Conservation (phyloP, 495 filamentous ascomycete genomes). For the Friedmanniomyces simplex region DNA sequence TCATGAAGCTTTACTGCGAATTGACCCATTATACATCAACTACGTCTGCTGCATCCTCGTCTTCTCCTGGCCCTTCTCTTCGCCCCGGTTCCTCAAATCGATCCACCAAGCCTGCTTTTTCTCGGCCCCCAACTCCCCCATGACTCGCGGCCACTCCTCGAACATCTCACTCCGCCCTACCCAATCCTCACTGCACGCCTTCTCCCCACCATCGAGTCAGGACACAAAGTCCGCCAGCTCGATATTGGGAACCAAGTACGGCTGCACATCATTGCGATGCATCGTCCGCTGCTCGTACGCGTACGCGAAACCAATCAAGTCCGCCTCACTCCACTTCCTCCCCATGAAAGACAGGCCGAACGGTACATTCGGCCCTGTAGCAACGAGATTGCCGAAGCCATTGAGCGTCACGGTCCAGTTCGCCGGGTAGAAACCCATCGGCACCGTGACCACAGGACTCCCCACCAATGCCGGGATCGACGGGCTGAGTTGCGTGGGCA, state of each 20-base stretch:
- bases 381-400: constrained; percentile 34
- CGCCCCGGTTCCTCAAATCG: neutral
- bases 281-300: constrained; percentile 58
- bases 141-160: constrained; percentile 5
- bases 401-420: constrained; percentile 36
- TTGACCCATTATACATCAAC: no score
- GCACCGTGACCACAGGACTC: constrained; percentile 43
- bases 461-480: constrained; percentile 41
- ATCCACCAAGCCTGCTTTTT: constrained; percentile 5
- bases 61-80: neutral
- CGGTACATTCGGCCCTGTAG: constrained; percentile 40
- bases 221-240: constrained; percentile 34
- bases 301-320: constrained; percentile 54
- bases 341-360: constrained; percentile 54
- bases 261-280: constrained; percentile 37
- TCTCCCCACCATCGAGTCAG: constrained; percentile 5
- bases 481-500: constrained; percentile 38
- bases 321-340: constrained; percentile 41
- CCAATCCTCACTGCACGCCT: constrained; percentile 10
- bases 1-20: no score
- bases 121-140: constrained; percentile 4
- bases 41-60: neutral
- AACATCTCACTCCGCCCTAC: constrained; percentile 9
- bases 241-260: constrained; percentile 36
- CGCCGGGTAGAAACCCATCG: constrained; percentile 41